Conservation (phyloP, 2,329 filamentous ascomycete genomes). For the Aulographum hederae region DNA sequence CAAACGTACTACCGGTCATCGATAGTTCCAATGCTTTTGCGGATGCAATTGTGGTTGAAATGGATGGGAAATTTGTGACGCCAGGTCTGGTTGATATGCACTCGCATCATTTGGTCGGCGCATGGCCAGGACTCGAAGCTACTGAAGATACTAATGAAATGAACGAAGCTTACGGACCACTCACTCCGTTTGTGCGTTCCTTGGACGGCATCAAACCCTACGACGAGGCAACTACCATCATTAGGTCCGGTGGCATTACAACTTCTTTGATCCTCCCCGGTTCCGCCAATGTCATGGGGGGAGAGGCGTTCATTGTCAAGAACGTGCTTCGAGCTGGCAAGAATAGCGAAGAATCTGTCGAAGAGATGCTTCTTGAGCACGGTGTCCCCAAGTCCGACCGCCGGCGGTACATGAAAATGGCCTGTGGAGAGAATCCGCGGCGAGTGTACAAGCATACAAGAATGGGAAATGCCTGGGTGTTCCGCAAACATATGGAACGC, state of each 20-base stretch:
- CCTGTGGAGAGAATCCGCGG: constrained; percentile 54
- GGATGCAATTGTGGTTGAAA: constrained; percentile 35
- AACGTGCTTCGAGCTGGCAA: constrained; percentile 37
- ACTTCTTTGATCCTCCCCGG: constrained; percentile 49
- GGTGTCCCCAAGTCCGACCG: constrained; percentile 42
- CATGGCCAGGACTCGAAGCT: constrained; percentile 35
- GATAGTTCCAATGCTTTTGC: constrained; percentile 7
- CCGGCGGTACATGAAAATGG: constrained; percentile 63
- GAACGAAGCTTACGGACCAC: constrained; percentile 26
- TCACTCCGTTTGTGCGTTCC: constrained; percentile 49
- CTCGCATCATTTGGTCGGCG: constrained; percentile 42
- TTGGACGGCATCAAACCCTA: constrained; percentile 46
- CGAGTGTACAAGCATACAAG: constrained; percentile 42
- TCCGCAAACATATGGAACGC: constrained; percentile 48
- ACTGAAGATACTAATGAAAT: constrained; percentile 46
- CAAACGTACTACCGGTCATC: not conserved
- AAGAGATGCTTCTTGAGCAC: constrained; percentile 27
- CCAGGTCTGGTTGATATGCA: constrained; percentile 57
- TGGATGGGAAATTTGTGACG: constrained; percentile 42
- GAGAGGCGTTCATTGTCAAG: constrained; percentile 52
- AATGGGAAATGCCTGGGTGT: constrained; percentile 51
- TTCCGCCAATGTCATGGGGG: constrained; percentile 55
- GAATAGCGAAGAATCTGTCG: constrained; percentile 45
- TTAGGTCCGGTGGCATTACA: constrained; percentile 57
- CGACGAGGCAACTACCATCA: constrained; percentile 47